phyloP scores from a whole-genome alignment of 2,329 filamentous ascomycete species.

The Scedosporium minutisporum region DNA sequence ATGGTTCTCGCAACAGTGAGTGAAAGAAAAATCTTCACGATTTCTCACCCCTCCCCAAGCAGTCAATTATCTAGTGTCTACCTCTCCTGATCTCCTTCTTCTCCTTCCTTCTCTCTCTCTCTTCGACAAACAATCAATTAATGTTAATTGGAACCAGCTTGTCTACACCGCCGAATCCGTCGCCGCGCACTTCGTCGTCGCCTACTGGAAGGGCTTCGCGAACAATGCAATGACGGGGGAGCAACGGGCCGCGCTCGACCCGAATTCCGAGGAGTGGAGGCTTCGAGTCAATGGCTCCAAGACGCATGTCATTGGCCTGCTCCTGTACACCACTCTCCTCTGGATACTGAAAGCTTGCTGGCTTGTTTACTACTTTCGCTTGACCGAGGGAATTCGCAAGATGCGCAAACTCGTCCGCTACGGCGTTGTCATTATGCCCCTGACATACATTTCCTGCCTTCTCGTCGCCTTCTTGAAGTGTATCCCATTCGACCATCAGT shows the following conservation, averaged over 20 bases:
- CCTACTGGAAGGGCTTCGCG: conserved; percentile 29
- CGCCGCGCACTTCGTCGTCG: conserved; percentile 27
- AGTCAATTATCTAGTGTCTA: too few species aligned
- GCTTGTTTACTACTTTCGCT: conserved; percentile 39
- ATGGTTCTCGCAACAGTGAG: conserved; percentile 9
- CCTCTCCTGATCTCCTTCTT: too few species aligned
- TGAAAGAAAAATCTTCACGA: too few species aligned
- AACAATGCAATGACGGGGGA: conserved; percentile 41
- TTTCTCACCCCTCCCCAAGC: too few species aligned
- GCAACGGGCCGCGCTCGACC: conserved; percentile 29
- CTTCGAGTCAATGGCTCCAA: conserved; percentile 39
- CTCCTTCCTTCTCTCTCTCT: too few species aligned
- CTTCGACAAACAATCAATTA: background rate
- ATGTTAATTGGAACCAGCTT: conserved; percentile 5
- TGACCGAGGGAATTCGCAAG: conserved; percentile 24
- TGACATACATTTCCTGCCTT: conserved; percentile 23
- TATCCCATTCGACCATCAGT: conserved; percentile 23
- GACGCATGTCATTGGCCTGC: conserved; percentile 42
- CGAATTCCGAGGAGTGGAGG: conserved; percentile 29
- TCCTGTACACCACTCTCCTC: conserved; percentile 36
- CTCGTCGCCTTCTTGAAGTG: conserved; percentile 25
- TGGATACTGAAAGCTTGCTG: conserved; percentile 45
- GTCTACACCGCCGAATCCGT: conserved; percentile 18
- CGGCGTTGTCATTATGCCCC: conserved; percentile 23
- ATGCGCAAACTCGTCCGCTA: background rate